Conservation (phyloP, 2,329 filamentous ascomycete genomes). For the Botrytis byssoidea region DNA sequence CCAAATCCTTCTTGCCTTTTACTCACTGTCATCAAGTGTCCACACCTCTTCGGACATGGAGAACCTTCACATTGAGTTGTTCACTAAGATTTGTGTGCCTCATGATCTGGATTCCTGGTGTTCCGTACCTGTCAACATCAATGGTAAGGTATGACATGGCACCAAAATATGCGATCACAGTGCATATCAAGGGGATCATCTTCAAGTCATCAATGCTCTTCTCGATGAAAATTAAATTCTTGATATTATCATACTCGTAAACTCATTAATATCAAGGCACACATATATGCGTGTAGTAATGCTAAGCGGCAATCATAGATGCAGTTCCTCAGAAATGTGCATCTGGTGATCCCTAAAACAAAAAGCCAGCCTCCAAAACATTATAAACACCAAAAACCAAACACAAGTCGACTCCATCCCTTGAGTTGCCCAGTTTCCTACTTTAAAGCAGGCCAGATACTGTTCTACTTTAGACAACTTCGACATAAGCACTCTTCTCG, state of each 20-base stretch:
- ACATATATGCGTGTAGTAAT: neutral
- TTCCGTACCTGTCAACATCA: accelerated
- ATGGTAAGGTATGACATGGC: neutral
- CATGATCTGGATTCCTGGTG: neutral
- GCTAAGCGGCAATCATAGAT: neutral
- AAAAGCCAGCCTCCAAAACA: neutral
- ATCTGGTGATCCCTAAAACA: neutral
- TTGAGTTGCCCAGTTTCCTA: too few species aligned
- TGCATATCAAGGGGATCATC: too few species aligned
- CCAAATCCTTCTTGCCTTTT: neutral
- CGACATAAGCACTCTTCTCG: slow-evolving; percentile 25
- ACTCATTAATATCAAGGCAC: neutral
- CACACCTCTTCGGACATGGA: neutral
- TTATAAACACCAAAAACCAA: too few species aligned
- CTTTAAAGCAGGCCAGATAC: neutral
- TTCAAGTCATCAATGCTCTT: neutral
- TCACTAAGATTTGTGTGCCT: neutral
- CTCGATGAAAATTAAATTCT: neutral
- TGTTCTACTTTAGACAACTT: neutral
- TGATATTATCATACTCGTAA: neutral
- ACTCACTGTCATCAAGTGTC: neutral
- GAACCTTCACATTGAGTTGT: neutral
- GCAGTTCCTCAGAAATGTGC: accelerated
- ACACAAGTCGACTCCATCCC: too few species aligned
- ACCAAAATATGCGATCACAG: neutral